These are phyloP conservation scores for Physcomitrium patens DNA, from an alignment of 225 moss, liverwort and hornwort genomes.

Conservation along the genomic window DNA sequence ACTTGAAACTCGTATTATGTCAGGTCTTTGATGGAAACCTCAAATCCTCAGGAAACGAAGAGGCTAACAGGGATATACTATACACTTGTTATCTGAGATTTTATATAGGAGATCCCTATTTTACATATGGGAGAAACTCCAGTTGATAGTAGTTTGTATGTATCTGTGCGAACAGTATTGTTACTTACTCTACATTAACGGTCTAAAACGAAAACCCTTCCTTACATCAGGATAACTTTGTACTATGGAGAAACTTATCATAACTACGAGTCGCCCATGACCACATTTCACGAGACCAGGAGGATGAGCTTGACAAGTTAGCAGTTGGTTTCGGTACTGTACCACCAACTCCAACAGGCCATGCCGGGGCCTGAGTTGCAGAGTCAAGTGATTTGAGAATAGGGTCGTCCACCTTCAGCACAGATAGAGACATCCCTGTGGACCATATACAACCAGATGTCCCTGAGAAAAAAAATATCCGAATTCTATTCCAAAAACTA, in stretches of 20 bases:
- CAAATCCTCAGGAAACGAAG: constrained; percentile 12
- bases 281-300: constrained; percentile 31
- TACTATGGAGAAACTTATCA: constrained; percentile 30
- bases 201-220: background rate
- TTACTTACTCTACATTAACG: constrained; percentile 17
- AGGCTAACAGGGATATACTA: constrained; percentile 17
- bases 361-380: constrained; percentile 86
- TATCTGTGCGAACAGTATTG: constrained; percentile 10
- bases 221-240: constrained; percentile 13
- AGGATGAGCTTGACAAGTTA: constrained; percentile 23
- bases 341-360: constrained; percentile 96
- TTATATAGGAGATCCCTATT: constrained; percentile 21
- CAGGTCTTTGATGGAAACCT: constrained; percentile 10
- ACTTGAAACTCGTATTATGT: constrained; percentile 12
- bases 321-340: constrained; percentile 36
- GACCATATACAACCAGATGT: constrained; percentile 27
- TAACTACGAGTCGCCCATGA: constrained; percentile 31
- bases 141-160: constrained; percentile 5
- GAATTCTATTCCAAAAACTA: background rate
- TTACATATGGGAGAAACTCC: constrained; percentile 13
- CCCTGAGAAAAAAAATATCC: constrained; percentile 8
- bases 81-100: constrained; percentile 29
- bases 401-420: constrained; percentile 89
- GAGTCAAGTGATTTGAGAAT: constrained; percentile 76
- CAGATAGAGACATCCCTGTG: constrained; percentile 93